Conservation (phyloP, 108 stramenopile species). For the Skeletonema tropicum region DNA sequence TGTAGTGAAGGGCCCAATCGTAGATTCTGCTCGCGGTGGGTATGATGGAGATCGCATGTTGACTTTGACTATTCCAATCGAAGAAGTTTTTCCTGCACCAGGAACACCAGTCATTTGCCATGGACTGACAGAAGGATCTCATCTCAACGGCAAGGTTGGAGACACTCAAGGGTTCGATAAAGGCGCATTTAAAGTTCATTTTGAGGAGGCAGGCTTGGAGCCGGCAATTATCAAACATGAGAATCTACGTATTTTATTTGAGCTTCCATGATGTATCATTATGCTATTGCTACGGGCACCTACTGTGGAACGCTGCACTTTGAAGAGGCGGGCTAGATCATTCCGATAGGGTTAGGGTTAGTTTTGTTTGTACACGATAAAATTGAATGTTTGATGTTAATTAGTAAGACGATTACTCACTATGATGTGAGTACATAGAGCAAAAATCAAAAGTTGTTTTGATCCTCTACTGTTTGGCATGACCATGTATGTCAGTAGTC, state of each 20-base stretch:
- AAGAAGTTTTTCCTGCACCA: background rate
- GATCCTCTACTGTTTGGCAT: too few species aligned
- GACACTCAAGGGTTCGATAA: background rate
- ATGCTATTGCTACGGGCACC: background rate
- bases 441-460: too few species aligned
- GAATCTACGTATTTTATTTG: background rate
- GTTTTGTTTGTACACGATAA: too few species aligned
- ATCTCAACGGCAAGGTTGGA: conserved; percentile 10
- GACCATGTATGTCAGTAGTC: too few species aligned
- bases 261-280: background rate
- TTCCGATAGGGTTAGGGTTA: too few species aligned
- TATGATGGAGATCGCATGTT: background rate
- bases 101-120: conserved; percentile 2
- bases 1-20: background rate
- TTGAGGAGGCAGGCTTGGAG: background rate
- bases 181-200: background rate
- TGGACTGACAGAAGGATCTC: background rate
- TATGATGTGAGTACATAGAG: too few species aligned
- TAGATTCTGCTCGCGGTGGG: background rate
- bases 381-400: too few species aligned
- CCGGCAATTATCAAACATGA: background rate
- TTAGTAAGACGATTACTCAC: too few species aligned
- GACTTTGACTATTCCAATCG: background rate
- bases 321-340: too few species aligned
- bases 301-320: too few species aligned